Conservation (phyloP, 371 early-diverging fungal species). For the Synchytrium microbalum region DNA sequence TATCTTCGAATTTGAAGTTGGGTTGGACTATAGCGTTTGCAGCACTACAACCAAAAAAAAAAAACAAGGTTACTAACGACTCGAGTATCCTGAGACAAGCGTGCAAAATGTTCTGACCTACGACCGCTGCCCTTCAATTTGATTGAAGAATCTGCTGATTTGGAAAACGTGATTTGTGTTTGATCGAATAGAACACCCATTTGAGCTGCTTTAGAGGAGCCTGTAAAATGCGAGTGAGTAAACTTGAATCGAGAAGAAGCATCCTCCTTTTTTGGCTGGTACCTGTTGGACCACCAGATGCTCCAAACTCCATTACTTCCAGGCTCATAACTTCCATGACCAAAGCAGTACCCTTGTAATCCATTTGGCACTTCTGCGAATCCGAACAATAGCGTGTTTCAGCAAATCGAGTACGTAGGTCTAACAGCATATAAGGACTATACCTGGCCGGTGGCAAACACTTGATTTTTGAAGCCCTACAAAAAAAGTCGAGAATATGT, state of each 20-base stretch:
- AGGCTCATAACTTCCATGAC: background rate
- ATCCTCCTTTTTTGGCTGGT: too few relatives aligned
- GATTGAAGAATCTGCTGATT: conserved; percentile 62
- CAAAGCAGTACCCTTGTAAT: conserved; percentile 5
- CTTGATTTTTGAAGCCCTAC: conserved; percentile 1
- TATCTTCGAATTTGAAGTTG: conserved; percentile 95
- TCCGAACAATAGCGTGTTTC: background rate
- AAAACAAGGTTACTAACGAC: background rate
- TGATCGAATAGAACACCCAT: conserved; percentile 68
- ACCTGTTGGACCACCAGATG: conserved; percentile 4
- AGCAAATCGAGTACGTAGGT: background rate
- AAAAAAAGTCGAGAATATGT: background rate
- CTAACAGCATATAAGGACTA: background rate
- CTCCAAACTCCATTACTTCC: background rate
- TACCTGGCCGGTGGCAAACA: conserved; percentile 3
- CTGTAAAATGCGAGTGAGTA: too few relatives aligned
- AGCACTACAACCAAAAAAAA: conserved; percentile 13
- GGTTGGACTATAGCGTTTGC: conserved; percentile 70
- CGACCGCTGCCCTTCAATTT: conserved; percentile 60
- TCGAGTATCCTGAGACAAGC: background rate
- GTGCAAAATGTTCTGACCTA: conserved; percentile 23
- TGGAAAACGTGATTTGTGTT: conserved; percentile 60
- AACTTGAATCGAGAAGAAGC: too few relatives aligned
- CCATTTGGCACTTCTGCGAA: conserved; percentile 1
- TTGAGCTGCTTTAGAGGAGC: background rate